Evolutionary conservation across 2,329 filamentous ascomycete genomes (phyloP), one percentile per base, ranked within the genome.

Genomic region (Tolypocladium endophyticum): DNA sequence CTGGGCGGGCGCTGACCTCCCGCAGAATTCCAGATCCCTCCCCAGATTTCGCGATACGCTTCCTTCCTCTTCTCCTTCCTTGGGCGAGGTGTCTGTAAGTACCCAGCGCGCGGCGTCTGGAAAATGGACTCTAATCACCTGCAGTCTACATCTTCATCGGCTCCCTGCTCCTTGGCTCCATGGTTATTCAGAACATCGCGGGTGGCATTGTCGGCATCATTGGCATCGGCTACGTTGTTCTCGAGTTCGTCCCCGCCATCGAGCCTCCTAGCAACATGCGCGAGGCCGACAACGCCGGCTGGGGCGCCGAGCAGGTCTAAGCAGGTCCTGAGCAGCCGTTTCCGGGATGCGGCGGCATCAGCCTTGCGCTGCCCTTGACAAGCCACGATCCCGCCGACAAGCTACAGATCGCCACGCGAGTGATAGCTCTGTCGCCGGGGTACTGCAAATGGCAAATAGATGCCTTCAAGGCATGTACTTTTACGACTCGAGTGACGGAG

Each of bases 41-140:
- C 92, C 61, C 92, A 96, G 73, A 82, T 96, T 59, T 88, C 92
- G 61, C 88, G 91, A 77, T 96, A 97, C 79, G 93, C 92, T 59
- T 96, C 91, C 14, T 99, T 99, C 81, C 87, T 97, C 76, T 97
- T 97, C 81, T 96, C 90, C 60, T 97, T 99, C 82, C 78, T 97
- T 67, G 94, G 94, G 63, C 92, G 94, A 72, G 94, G 94, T 76
- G 81, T 91, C 73, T 97, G 92, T 96, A 85, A 77, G 91, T 86
- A 50, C 20, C 23, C 38, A 6, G 4, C 5, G 3, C 14, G 20
- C 43, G 8, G 18, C 41, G 23, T 45, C 14, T 20, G 4, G 18
- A 55, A 3, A 3, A 0, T 2, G 23, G 30, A 8, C 3, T 54
- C 66, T 61, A 33, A 61, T 50, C 18, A 28, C 25, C 6, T 8